These are phyloP conservation scores for Hypomyces perniciosus DNA, from an alignment of 2,329 filamentous ascomycete species.

Conservation along the genomic window DNA sequence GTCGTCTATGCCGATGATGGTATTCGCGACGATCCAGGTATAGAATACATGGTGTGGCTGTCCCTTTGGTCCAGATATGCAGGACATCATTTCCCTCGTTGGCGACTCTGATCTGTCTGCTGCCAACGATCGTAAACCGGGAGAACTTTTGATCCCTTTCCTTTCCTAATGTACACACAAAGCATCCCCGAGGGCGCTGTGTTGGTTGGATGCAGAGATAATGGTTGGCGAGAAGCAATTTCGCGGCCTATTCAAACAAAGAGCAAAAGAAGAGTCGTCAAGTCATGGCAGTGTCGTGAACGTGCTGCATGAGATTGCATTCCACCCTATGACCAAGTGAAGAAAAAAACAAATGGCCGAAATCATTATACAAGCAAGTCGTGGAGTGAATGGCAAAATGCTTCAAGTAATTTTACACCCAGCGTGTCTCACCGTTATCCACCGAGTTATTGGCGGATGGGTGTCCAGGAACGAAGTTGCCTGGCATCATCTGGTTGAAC, in stretches of 20 bases:
- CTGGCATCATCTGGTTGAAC: constrained; percentile 23
- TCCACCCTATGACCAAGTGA: constrained; percentile 19
- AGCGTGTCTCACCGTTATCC: constrained; percentile 31
- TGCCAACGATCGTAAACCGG: neutral
- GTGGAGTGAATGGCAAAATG: constrained; percentile 19
- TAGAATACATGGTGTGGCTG: constrained; percentile 25
- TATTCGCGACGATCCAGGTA: constrained; percentile 26
- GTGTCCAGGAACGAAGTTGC: constrained; percentile 22
- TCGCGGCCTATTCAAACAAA: constrained; percentile 28
- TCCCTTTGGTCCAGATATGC: constrained; percentile 12
- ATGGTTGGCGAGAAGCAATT: constrained; percentile 9
- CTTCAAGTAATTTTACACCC: constrained; percentile 31
- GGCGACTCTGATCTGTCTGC: neutral
- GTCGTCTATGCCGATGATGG: constrained; percentile 24
- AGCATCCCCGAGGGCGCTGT: constrained; percentile 23
- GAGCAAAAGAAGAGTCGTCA: constrained; percentile 31
- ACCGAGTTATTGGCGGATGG: constrained; percentile 19
- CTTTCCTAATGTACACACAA: constrained; percentile 31
- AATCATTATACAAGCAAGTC: constrained; percentile 30
- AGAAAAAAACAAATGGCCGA: constrained; percentile 17
- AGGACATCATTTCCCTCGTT: neutral
- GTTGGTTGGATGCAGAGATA: constrained; percentile 19
- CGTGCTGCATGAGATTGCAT: constrained; percentile 26
- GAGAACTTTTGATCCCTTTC: constrained; percentile 18
- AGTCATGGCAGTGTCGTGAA: constrained; percentile 34